Percentiles rank a stretch among this genome's conserved stretches.
phyloP scores from a whole-genome alignment of 2,329 filamentous ascomycete species.

The Aspergillus cejpii region DNA sequence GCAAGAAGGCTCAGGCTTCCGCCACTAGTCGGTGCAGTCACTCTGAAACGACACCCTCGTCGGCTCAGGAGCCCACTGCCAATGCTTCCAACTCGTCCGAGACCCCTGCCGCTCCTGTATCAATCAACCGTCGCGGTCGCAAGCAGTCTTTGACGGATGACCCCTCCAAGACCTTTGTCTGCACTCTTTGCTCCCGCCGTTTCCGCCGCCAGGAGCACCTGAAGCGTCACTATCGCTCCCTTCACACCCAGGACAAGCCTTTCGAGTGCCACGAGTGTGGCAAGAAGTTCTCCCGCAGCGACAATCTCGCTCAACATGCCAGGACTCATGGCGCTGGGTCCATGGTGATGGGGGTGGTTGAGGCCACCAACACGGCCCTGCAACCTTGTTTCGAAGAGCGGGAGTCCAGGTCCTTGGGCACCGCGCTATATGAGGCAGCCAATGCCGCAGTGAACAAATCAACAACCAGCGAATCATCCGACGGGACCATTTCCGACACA shows the following conservation, averaged over 20 bases:
- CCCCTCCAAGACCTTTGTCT: slow-evolving; percentile 96
- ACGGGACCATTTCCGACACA: slow-evolving; percentile 30
- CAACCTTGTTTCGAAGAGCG: slow-evolving; percentile 44
- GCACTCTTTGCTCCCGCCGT: slow-evolving; percentile 89
- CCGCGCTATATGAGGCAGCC: slow-evolving; percentile 74
- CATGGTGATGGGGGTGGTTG: slow-evolving; percentile 83
- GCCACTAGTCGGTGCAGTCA: slow-evolving; percentile 25
- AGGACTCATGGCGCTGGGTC: slow-evolving; percentile 86
- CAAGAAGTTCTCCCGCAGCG: slow-evolving; percentile 97
- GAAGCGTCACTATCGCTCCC: slow-evolving; percentile 96
- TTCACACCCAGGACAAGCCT: slow-evolving; percentile 97
- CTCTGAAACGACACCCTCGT: slow-evolving; percentile 38
- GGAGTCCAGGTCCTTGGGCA: slow-evolving; percentile 62
- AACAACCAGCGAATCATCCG: slow-evolving; percentile 41
- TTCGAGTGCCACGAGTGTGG: slow-evolving; percentile 97
- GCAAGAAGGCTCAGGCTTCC: slow-evolving; percentile 27
- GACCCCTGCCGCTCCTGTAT: slow-evolving; percentile 36
- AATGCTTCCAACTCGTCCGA: slow-evolving; percentile 45
- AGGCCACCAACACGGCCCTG: slow-evolving; percentile 54
- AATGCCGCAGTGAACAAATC: slow-evolving; percentile 62
- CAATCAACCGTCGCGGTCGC: slow-evolving; percentile 83
- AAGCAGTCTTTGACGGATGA: slow-evolving; percentile 98
- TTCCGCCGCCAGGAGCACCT: slow-evolving; percentile 98
- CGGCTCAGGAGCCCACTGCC: slow-evolving; percentile 39
- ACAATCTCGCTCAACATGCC: slow-evolving; percentile 94